Conservation (phyloP, 2,329 filamentous ascomycete genomes). For the Didymella segeticola region DNA sequence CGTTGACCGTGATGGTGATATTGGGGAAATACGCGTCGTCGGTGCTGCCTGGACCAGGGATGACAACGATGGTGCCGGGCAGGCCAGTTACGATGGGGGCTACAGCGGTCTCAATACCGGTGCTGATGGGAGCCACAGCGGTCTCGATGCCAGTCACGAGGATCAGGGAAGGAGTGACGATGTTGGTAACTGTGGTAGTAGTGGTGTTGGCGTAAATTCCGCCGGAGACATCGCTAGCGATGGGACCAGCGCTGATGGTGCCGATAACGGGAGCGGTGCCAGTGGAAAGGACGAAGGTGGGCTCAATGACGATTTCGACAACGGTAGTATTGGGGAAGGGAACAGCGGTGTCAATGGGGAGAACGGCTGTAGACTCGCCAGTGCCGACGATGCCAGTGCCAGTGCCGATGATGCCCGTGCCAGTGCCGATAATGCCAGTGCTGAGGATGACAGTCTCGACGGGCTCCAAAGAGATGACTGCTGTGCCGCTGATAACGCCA, state of each 20-base stretch:
- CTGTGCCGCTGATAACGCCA: background rate
- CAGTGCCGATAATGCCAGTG: conserved; percentile 5
- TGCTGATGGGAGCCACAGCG: background rate
- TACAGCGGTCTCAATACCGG: background rate
- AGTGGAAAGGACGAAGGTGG: conserved; percentile 6
- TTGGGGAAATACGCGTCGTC: conserved; percentile 5
- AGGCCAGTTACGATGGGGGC: conserved; percentile 2
- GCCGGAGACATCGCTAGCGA: background rate
- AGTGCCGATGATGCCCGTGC: conserved; percentile 4
- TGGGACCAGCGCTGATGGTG: conserved; percentile 5
- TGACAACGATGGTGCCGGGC: conserved; percentile 8
- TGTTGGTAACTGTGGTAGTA: conserved; percentile 4
- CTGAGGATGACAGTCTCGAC: conserved; percentile 4
- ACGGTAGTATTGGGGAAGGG: conserved; percentile 21
- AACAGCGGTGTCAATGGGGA: background rate
- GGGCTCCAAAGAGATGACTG: background rate
- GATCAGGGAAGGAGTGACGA: conserved; percentile 2
- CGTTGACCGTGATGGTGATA: conserved; percentile 12
- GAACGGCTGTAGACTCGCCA: background rate
- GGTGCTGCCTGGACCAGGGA: conserved; percentile 3
- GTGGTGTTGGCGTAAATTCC: conserved; percentile 6
- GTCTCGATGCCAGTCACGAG: conserved; percentile 3
- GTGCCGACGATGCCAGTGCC: background rate
- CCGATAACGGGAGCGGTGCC: background rate
- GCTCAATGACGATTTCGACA: conserved; percentile 6